Base-by-base conservation (phyloP, 345 rosid genomes). In the Rhizophora mangle region DNA sequence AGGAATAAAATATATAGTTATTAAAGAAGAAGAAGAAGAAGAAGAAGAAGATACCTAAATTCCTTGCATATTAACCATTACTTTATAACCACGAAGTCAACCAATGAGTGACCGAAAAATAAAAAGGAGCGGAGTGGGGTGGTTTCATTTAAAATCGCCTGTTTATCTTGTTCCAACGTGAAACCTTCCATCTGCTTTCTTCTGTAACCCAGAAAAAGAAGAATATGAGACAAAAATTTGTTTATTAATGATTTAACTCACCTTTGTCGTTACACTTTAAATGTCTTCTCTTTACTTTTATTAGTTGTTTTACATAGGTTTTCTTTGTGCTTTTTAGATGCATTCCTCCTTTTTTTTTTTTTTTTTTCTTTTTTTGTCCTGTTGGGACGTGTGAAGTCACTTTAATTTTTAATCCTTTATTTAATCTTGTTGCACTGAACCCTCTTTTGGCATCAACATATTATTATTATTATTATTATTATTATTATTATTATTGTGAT, bases 81-180 rank as follows among this genome's bases (percentile, higher is more conserved):
- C 29, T 75, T 77, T 61, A 54, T 31, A 54, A 26, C 11, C 61
- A 8, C 56, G 7, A 75, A 69, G 75, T 72, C 80, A 80, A 74
- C 67, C 65, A 39, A 52, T 39, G 49, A 63, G 61, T 51, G n/a
- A 60, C 47, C 24, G 65, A 65, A 11, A 52, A n/a, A 5, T 0
- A 24, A 24, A 24, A 24, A 24, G 24, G 24, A 24, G 24, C 24
- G 24, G 24, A 24, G 24, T 30, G 31, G 31, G 3, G 6, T 31
- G 55, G 55, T 56, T 8, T 9, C 49, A 43, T 19, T 13, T 43
- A 13, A 43, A 43, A 11, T 61, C 65, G 58, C 58, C 47, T 18
- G 26, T 30, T 64, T 3, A 43, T 20, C 43, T 34, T 24, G 22
- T 26, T 65, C 31, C 60, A 13, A 21, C 15, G 13, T 31, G 29